Percentiles rank a stretch among this genome's conserved stretches.
These are phyloP conservation scores for Capronia americana DNA, from an alignment of 2,329 filamentous ascomycete species.

Conservation along the genomic window DNA sequence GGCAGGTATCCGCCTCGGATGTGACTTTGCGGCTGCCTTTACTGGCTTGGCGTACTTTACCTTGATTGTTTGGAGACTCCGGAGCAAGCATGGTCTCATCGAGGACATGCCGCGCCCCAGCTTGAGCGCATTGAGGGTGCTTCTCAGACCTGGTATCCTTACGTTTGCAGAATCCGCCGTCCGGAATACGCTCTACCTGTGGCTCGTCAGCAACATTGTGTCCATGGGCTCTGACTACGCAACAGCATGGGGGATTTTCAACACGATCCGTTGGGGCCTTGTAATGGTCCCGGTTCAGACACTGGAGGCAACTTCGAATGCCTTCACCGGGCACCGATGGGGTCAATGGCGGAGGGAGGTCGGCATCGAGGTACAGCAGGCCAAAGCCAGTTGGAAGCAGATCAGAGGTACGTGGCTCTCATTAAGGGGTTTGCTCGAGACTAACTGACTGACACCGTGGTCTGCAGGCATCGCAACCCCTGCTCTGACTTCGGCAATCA, in stretches of 20 bases:
- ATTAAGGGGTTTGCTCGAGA: not conserved
- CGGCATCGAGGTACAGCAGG: conserved; percentile 41
- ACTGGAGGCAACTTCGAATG: conserved; percentile 68
- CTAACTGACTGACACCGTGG: not conserved
- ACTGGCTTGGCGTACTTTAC: conserved; percentile 67
- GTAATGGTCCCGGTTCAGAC: conserved; percentile 75
- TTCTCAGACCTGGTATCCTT: conserved; percentile 63
- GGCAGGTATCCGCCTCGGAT: conserved; percentile 67
- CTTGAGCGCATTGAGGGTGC: conserved; percentile 54
- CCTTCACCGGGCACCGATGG: conserved; percentile 73
- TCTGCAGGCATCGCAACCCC: conserved; percentile 56
- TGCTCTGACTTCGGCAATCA: conserved; percentile 58
- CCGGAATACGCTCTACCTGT: conserved; percentile 73
- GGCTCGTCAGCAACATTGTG: conserved; percentile 71
- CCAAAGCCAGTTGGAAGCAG: conserved; percentile 45
- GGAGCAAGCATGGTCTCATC: conserved; percentile 21
- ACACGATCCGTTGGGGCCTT: conserved; percentile 74
- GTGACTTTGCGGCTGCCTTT: conserved; percentile 62
- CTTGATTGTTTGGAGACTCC: conserved; percentile 26
- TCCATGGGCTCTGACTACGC: conserved; percentile 68
- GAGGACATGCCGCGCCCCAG: conserved; percentile 44
- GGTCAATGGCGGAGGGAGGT: conserved; percentile 55
- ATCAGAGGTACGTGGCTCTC: conserved; percentile 31
- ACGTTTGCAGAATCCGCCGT: conserved; percentile 70
- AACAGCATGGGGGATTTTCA: conserved; percentile 76